Percentiles rank a stretch among this genome's conserved stretches.
phyloP scores from a whole-genome alignment of 2,329 filamentous ascomycete species.

The Ceratocystiopsis sp. region DNA sequence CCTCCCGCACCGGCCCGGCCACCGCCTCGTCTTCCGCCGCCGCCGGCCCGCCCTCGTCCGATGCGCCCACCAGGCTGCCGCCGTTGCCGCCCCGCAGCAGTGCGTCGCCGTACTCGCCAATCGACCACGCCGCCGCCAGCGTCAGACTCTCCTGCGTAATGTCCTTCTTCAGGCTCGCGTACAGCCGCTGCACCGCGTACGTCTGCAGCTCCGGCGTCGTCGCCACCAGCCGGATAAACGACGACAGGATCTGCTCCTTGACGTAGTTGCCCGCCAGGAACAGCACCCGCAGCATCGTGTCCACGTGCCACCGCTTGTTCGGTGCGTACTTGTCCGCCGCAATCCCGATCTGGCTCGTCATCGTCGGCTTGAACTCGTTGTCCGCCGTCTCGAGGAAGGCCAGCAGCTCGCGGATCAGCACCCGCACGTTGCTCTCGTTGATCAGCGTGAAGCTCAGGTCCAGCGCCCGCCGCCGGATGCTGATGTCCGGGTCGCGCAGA shows the following conservation, averaged over 20 bases:
- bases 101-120: conserved; percentile 89
- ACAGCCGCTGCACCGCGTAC: conserved; percentile 91
- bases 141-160: conserved; percentile 95
- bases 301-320: conserved; percentile 96
- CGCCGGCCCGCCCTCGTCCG: too few species aligned
- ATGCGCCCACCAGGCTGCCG: not conserved
- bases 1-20: conserved; percentile 63
- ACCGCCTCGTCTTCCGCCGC: conserved; percentile 66
- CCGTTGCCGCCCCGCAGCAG: conserved; percentile 81
- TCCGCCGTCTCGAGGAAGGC: conserved; percentile 95
- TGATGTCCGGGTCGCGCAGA: conserved; percentile 91
- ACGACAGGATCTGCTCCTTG: conserved; percentile 93
- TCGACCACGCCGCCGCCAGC: conserved; percentile 87
- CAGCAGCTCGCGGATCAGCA: conserved; percentile 80
- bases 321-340: conserved; percentile 91
- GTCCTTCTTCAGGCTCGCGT: conserved; percentile 78
- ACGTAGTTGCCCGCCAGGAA: conserved; percentile 93
- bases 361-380: conserved; percentile 95
- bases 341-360: conserved; percentile 96
- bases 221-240: conserved; percentile 87
- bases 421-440: conserved; percentile 88
- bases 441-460: conserved; percentile 97
- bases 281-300: conserved; percentile 88
- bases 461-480: conserved; percentile 84
- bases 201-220: conserved; percentile 90